Evolutionary conservation across 208 protist species (phyloP).

Genomic region (Acanthamoeba triangularis): DNA sequence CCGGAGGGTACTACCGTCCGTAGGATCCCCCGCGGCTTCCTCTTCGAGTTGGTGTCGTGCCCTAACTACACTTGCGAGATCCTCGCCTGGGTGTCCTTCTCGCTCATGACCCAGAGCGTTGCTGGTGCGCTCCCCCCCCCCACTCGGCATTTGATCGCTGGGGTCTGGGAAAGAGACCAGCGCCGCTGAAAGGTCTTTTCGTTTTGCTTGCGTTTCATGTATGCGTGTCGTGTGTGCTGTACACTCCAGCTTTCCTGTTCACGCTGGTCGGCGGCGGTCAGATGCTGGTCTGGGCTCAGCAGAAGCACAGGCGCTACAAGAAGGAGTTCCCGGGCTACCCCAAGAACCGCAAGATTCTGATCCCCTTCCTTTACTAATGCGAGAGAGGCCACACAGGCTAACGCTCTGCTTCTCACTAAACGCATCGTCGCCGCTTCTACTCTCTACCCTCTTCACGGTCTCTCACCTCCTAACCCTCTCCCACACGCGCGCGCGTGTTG

Average conservation of each 20-base stretch:
- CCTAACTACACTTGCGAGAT: constrained; percentile 98
- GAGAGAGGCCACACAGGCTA: background rate
- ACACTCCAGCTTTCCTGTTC: constrained; percentile 72
- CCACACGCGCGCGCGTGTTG: too few species aligned
- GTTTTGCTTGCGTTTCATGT: background rate
- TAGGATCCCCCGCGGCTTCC: constrained; percentile 92
- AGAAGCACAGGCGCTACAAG: constrained; percentile 83
- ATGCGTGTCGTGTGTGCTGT: too few species aligned
- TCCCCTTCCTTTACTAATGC: constrained; percentile 79
- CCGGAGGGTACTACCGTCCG: constrained; percentile 89
- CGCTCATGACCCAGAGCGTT: constrained; percentile 93
- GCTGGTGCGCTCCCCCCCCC: constrained; percentile 78
- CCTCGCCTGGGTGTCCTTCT: constrained; percentile 96
- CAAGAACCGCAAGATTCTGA: constrained; percentile 68
- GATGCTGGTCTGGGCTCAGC: constrained; percentile 83
- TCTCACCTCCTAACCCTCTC: too few species aligned
- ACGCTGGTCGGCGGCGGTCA: constrained; percentile 69
- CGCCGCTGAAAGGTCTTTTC: background rate
- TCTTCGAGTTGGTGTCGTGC: constrained; percentile 96
- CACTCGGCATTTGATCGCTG: background rate
- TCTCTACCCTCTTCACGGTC: too few species aligned
- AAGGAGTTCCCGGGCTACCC: constrained; percentile 84
- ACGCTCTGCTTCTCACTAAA: too few species aligned
- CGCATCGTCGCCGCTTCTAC: too few species aligned
- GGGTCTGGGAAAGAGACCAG: too few species aligned